phyloP scores from a whole-genome alignment of 2,329 filamentous ascomycete species.

The Talaromyces sp. region DNA sequence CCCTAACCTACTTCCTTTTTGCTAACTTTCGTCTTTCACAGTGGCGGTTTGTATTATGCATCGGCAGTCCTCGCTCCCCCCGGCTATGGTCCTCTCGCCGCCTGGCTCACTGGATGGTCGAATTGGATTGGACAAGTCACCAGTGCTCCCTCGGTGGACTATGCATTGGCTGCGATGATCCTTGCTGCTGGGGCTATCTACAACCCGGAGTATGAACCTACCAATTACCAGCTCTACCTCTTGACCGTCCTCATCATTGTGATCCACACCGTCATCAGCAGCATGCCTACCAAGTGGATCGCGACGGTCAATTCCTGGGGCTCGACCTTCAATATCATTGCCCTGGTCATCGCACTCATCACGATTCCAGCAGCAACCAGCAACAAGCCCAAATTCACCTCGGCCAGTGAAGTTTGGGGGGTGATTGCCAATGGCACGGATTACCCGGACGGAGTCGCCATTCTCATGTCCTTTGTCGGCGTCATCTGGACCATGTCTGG shows the following conservation, averaged over 20 bases:
- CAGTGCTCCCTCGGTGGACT: constrained; percentile 61
- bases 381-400: constrained; percentile 53
- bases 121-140: constrained; percentile 66
- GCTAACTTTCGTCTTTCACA: constrained; percentile 9
- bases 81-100: constrained; percentile 60
- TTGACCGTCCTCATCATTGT: constrained; percentile 63
- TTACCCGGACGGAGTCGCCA: constrained; percentile 60
- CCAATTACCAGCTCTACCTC: constrained; percentile 62
- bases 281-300: constrained; percentile 65
- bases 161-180: constrained; percentile 63
- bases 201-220: constrained; percentile 60
- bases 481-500: constrained; percentile 66
- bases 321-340: constrained; percentile 65
- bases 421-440: constrained; percentile 60
- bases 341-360: constrained; percentile 60
- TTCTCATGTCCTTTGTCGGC: constrained; percentile 66
- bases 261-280: constrained; percentile 61
- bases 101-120: constrained; percentile 65
- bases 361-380: constrained; percentile 59
- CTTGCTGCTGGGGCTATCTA: constrained; percentile 63
- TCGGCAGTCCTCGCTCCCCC: constrained; percentile 63
- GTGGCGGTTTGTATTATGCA: constrained; percentile 68
- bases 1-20: neutral
- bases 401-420: constrained; percentile 58
- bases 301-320: constrained; percentile 65